These are phyloP conservation scores for Pichia exigua DNA, from an alignment of 805 yeast genomes.

Conservation along the genomic window DNA sequence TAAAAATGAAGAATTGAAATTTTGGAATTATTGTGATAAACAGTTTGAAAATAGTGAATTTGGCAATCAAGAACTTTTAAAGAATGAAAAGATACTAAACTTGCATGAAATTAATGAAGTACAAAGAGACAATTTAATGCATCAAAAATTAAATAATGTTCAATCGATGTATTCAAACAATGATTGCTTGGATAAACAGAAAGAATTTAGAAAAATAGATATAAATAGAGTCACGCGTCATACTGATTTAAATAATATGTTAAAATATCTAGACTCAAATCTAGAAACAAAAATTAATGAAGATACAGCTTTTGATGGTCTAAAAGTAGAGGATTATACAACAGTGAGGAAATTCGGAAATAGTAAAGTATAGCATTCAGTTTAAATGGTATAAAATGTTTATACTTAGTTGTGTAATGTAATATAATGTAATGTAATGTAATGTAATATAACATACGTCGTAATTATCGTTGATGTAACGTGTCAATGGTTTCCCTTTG, in stretches of 20 bases:
- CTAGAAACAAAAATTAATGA: slow-evolving; percentile 6
- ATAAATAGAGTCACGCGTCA: slow-evolving; percentile 1
- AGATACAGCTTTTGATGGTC: slow-evolving; percentile 15
- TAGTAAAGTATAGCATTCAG: background rate
- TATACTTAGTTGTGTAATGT: background rate
- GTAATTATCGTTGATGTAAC: background rate
- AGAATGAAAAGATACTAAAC: slow-evolving; percentile 8
- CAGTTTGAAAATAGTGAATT: background rate
- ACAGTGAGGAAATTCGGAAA: slow-evolving; percentile 9
- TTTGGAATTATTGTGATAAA: slow-evolving; percentile 5
- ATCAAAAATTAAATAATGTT: background rate
- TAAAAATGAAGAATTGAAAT: background rate
- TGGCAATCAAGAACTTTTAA: background rate
- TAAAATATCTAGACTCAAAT: slow-evolving; percentile 1
- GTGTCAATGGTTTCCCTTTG: slow-evolving; percentile 1
- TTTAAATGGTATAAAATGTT: background rate
- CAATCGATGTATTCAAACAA: background rate
- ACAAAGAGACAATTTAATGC: background rate
- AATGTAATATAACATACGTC: background rate
- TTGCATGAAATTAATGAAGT: background rate
- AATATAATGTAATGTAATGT: background rate
- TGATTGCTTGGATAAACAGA: background rate
- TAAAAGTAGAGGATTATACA: slow-evolving; percentile 16
- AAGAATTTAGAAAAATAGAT: slow-evolving; percentile 9
- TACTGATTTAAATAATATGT: slow-evolving; percentile 13